Conservation (phyloP, 192 early-diverging fungal genomes). For the Gonapodya sp. region DNA sequence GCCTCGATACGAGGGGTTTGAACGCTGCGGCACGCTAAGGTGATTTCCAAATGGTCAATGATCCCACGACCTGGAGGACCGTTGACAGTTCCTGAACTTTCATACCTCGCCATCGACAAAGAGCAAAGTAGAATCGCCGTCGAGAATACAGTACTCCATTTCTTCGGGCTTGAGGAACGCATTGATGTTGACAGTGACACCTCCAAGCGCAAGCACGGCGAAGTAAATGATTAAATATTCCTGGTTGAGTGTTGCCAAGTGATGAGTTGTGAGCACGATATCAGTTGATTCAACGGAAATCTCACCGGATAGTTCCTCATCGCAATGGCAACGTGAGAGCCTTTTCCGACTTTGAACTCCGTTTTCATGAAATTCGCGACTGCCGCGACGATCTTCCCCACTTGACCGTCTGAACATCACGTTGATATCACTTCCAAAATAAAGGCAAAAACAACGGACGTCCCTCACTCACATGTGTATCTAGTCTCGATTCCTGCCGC, state of each 20-base stretch:
- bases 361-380: not conserved
- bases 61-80: not conserved
- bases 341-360: conserved; percentile 10
- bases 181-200: conserved; percentile 16
- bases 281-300: not conserved
- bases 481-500: not conserved
- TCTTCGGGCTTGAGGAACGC: conserved; percentile 20
- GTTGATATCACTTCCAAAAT: not conserved
- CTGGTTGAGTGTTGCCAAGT: not conserved
- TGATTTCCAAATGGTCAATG: not conserved
- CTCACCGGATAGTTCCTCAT: conserved; percentile 16
- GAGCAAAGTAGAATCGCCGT: conserved; percentile 12
- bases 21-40: not conserved
- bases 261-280: not conserved
- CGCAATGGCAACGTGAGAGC: conserved; percentile 15
- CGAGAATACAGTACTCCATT: conserved; percentile 14
- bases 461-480: not conserved
- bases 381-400: not conserved
- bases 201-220: conserved; percentile 15
- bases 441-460: not conserved
- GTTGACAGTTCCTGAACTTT: too few relatives aligned
- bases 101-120: conserved; percentile 13
- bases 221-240: conserved; percentile 18
- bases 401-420: not conserved
- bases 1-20: not conserved